Percentiles rank a stretch among this genome's conserved stretches.
These are phyloP conservation scores for Erigeron philadelphicus DNA, from an alignment of 140 eudicot species.

Conservation along the genomic window DNA sequence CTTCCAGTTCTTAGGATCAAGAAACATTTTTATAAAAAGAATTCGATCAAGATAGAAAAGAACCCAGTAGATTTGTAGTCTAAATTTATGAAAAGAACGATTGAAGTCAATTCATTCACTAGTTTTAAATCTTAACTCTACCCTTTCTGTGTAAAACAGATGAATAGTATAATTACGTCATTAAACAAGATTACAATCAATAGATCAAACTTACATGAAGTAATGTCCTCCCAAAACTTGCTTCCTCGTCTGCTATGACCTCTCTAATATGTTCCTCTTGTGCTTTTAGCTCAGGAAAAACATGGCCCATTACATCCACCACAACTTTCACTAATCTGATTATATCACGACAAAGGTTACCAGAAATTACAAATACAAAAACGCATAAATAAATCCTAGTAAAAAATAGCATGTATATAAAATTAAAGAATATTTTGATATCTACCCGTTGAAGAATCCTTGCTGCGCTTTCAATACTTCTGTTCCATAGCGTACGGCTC, in stretches of 20 bases:
- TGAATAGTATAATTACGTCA: neutral
- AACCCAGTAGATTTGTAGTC: neutral
- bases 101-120: conserved; percentile 5
- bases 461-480: conserved; percentile 80
- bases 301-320: conserved; percentile 80
- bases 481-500: conserved; percentile 97
- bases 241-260: conserved; percentile 80
- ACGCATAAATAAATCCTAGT: neutral
- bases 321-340: conserved; percentile 70
- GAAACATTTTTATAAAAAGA: neutral
- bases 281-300: conserved; percentile 79
- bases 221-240: conserved; percentile 88
- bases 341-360: conserved; percentile 6
- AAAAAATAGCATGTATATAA: neutral
- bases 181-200: neutral
- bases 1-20: neutral
- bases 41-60: neutral
- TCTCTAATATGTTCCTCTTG: conserved; percentile 58
- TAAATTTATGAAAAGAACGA: neutral
- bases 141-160: neutral
- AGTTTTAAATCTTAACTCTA: neutral
- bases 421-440: neutral
- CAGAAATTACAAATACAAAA: neutral
- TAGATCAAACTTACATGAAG: conserved; percentile 52
- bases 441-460: conserved; percentile 88